Evolutionary conservation across 2,329 filamentous ascomycete genomes (phyloP), one percentile per base, ranked within the genome.

Genomic region (Gaeumannomyces tritici): DNA sequence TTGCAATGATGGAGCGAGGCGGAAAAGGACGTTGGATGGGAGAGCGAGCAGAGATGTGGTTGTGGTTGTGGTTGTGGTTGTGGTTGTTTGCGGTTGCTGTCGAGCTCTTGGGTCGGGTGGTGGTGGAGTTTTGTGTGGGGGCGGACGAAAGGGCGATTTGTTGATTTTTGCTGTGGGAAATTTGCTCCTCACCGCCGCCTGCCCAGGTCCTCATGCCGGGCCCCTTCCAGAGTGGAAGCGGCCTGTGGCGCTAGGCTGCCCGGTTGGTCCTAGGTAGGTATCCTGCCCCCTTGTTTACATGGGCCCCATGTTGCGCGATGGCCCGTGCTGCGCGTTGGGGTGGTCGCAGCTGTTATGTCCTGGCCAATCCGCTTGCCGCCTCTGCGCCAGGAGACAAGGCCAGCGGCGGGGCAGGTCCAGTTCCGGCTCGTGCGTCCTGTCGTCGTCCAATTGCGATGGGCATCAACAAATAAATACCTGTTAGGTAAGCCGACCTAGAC

Each of bases 21-120:
- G 24, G 6, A 21, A 42, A 21, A 24, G 18, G 18, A 13, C 18
- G 42, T 51, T 47, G 42, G 42, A 21, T 6, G 66, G 62, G 63
- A 67, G 63, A 67, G 59, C 62, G 63, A 61, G 33, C 51, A 63
- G 59, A 33, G 59, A 64, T 63, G 65, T 63, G 31, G 59, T 63
- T 63, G 65, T 63, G 63, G 63, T 61, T 89, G 69, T 80, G 31
- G 59, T 63, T 63, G 65, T 63, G 31, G 59, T 63, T 63, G 65
- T 63, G 63, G 63, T 61, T 89, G 69, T 80, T 88, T 83, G 73
- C 72, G 71, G 71, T 66, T 66, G 55, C 26, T 33, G 18, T 26
- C 31, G 28, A 56, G 58, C 15, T 54, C 55, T 62, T 54, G 31
- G 24, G 33, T 5, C 33, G 58, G 24, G 60, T 7, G 29, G 51